These are phyloP conservation scores for Plectosphaerella cucumerina DNA, from an alignment of 2,329 filamentous ascomycete species.

Conservation along the genomic window DNA sequence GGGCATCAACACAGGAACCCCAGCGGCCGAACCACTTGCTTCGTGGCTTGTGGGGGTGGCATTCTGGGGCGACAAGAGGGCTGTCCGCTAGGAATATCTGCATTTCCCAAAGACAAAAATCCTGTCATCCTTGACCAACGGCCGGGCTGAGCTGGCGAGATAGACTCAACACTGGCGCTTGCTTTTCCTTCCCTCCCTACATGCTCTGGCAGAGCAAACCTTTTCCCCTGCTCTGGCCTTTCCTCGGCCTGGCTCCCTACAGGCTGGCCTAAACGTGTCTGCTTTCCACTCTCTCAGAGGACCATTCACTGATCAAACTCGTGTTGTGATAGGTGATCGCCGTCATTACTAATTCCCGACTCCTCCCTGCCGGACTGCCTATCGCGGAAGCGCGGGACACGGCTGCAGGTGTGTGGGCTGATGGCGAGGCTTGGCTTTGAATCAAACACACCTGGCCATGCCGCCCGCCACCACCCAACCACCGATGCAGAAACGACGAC, in stretches of 20 bases:
- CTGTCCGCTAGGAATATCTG: too few relatives aligned
- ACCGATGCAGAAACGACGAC: too few relatives aligned
- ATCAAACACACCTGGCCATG: too few relatives aligned
- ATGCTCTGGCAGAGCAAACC: neutral
- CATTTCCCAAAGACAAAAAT: neutral
- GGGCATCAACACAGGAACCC: neutral
- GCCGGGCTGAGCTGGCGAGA: slow-evolving; percentile 1
- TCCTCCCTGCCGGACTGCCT: neutral
- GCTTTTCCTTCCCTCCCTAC: neutral
- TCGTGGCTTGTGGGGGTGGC: neutral
- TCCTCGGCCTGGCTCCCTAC: neutral
- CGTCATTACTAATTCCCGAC: slow-evolving; percentile 8
- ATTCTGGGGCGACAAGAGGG: too few relatives aligned
- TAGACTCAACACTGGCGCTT: slow-evolving; percentile 5
- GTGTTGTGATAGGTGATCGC: slow-evolving; percentile 16
- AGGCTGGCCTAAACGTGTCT: neutral
- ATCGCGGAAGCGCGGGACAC: neutral
- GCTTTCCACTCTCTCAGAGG: neutral
- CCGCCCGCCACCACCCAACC: too few relatives aligned
- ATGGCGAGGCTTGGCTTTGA: too few relatives aligned
- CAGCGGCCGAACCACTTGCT: neutral
- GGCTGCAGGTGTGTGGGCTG: neutral
- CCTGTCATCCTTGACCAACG: neutral
- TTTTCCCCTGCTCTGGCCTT: neutral
- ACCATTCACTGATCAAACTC: slow-evolving; percentile 9